A percentile compares a stretch with the other conserved stretches of the same genome.
Evolutionary conservation across 148 eudicot genomes (phyloP).

Genomic region (Fagopyrum tataricum): DNA sequence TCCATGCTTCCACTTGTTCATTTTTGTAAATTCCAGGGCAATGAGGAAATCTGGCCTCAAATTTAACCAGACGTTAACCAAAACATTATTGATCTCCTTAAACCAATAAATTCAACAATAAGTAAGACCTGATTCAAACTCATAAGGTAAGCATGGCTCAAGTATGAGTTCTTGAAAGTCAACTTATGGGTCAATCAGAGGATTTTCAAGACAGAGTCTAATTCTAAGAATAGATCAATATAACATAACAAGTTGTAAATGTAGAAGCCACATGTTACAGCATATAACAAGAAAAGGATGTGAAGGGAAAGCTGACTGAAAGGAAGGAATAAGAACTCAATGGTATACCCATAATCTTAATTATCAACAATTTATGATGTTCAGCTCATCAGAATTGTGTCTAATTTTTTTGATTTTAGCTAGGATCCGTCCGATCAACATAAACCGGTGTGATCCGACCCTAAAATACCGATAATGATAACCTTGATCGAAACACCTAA

Average conservation of each 20-base stretch:
- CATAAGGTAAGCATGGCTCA: neutral
- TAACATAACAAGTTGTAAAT: neutral
- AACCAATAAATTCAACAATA: neutral
- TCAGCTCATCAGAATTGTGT: too few species aligned
- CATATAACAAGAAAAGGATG: neutral
- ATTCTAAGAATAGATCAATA: neutral
- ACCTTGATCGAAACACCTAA: neutral
- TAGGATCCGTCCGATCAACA: too few species aligned
- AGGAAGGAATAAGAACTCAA: neutral
- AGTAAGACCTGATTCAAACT: neutral
- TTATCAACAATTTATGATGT: too few species aligned
- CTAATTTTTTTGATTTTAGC: too few species aligned
- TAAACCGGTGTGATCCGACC: too few species aligned
- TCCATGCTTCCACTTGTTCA: slow-evolving; percentile 89
- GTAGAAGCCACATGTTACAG: neutral
- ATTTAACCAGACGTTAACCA: neutral
- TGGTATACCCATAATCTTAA: neutral
- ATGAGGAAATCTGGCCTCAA: slow-evolving; percentile 60
- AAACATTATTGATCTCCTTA: neutral
- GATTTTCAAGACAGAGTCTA: neutral
- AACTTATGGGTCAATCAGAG: neutral
- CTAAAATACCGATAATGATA: too few species aligned
- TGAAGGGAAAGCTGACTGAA: neutral
- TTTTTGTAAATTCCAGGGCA: slow-evolving; percentile 79
- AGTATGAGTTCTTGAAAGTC: neutral